Evolutionary conservation across 805 yeast genomes (phyloP), one percentile per base, ranked within the genome.

Genomic region (Metschnikowia reukaufii): DNA sequence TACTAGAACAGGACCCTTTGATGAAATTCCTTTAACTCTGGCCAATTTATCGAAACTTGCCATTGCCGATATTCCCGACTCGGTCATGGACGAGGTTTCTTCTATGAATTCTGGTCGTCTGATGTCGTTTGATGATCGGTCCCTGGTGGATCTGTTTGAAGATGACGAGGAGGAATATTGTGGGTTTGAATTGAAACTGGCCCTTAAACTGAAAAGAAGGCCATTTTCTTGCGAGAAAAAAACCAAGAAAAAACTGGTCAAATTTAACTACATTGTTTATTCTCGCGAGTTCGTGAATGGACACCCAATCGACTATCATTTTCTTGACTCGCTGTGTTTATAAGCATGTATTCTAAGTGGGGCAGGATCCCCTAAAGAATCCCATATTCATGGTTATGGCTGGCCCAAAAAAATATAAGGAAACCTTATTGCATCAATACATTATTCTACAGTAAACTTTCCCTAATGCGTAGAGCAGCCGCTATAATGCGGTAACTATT

Each of bases 261-360:
- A 70, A 34, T 77, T 77, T 53, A 68, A 66, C 48, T 63, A 61
- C 54, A 66, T 70, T 29, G 67, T 76, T 41, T 72, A 68, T 44
- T 67, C 75, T 6, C 64, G 81, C 46, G 79, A 76, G 54, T 68
- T 72, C 33, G 63, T 74, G 45, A 75, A 72, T 48, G 77, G 73
- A 17, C 65, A 65, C 23, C 61, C 69, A 21, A 65, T 69, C 49
- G 80, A 76, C 55, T 74, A 72, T 54, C 70, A 69, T 52, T 70
- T 64, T 46, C 60, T 72, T 49, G 77, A 72, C 54, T 62, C 68
- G 36, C 62, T 57, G 47, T 65, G 66, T 42, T 57, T 66, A 42
- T 65, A 56, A 31, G 34, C 34, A 31, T 31, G 7, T 6, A 10
- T 4, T 19, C 7, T 16, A 6, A 16, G 9, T 9, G 12, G 29